Evolutionary conservation across 192 early-diverging fungal species (phyloP).

Genomic region (Diversispora eburnea): DNA sequence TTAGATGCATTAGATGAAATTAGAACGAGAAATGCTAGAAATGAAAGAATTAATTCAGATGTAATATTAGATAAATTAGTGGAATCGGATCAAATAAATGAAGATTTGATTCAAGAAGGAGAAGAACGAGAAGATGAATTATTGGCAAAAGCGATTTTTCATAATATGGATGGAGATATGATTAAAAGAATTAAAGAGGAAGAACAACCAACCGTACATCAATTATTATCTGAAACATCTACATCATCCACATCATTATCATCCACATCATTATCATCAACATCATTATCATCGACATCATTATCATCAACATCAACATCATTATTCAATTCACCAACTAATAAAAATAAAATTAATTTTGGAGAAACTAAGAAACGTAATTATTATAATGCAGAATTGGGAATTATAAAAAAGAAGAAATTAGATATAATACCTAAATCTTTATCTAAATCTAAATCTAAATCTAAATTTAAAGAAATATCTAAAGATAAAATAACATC

Average conservation of each 20-base stretch:
- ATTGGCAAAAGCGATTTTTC: constrained; percentile 60
- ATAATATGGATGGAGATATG: constrained; percentile 59
- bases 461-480: too few species aligned
- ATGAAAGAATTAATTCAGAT: constrained; percentile 72
- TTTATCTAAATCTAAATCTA: too few species aligned
- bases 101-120: constrained; percentile 38
- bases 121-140: constrained; percentile 51
- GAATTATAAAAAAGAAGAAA: too few species aligned
- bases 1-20: constrained; percentile 96
- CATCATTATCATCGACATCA: too few species aligned
- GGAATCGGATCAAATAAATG: constrained; percentile 38
- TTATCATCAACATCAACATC: too few species aligned
- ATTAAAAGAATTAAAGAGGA: constrained; percentile 64
- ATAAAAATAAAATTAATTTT: too few species aligned
- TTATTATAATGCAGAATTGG: too few species aligned
- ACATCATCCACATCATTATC: background rate
- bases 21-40: constrained; percentile 77
- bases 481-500: too few species aligned
- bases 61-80: constrained; percentile 52
- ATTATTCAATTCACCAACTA: too few species aligned
- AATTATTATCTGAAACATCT: constrained; percentile 32
- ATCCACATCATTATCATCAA: too few species aligned
- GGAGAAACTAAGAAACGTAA: too few species aligned
- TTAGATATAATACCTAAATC: too few species aligned
- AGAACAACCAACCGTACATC: constrained; percentile 30